Percentiles rank a stretch among this genome's conserved stretches.
These are phyloP conservation scores for Dioscorea alata DNA, from an alignment of 106 monocot species.

Conservation along the genomic window DNA sequence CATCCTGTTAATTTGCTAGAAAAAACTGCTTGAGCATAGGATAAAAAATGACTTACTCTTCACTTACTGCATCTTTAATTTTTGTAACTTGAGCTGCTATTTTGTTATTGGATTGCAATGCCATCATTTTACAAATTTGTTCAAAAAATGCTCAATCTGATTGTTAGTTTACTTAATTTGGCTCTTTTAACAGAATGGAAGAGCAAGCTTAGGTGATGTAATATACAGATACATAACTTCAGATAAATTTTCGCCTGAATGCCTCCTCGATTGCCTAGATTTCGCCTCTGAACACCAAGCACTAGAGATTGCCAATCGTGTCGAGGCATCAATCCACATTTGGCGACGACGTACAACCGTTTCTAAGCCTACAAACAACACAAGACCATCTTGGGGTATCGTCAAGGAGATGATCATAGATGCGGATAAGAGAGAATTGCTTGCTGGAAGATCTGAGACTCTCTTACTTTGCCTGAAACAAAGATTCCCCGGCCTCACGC, in stretches of 20 bases:
- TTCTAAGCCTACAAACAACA: conserved; percentile 22
- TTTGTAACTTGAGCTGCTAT: no score
- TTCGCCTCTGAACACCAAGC: conserved; percentile 86
- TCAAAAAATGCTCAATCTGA: no score
- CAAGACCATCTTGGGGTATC: conserved; percentile 64
- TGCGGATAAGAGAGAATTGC: conserved; percentile 65
- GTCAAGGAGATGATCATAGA: conserved; percentile 65
- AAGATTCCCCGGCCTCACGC: conserved; percentile 81
- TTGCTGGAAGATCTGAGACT: conserved; percentile 78
- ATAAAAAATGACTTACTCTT: no score
- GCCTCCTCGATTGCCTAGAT: conserved; percentile 80
- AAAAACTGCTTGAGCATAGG: no score
- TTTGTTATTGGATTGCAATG: no score
- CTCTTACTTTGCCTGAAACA: conserved; percentile 87
- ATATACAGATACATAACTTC: conserved; percentile 75
- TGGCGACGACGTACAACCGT: conserved; percentile 48
- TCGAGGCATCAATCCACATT: conserved; percentile 64
- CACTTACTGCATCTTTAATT: no score
- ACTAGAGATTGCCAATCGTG: conserved; percentile 82
- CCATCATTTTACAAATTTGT: no score
- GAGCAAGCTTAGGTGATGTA: conserved; percentile 63
- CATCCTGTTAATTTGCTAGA: no score
- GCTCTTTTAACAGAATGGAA: conserved; percentile 55
- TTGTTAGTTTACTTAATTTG: neutral
- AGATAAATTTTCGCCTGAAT: conserved; percentile 79